Conservation (phyloP, 352 stramenopile species). For the Pythium phragmiticola region DNA sequence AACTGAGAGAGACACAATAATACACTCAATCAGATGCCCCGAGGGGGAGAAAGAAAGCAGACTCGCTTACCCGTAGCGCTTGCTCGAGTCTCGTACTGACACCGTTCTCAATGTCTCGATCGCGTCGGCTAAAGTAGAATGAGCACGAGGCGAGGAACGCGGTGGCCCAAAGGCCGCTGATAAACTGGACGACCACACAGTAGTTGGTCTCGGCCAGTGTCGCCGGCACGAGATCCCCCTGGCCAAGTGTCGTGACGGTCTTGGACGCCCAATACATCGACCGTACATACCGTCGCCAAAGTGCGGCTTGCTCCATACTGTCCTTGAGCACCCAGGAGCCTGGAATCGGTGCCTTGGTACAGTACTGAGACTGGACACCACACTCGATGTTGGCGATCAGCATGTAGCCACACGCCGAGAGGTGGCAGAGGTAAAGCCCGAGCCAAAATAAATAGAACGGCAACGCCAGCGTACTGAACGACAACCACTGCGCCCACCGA, state of each 20-base stretch:
- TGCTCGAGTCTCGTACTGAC: conserved; percentile 57
- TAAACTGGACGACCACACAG: conserved; percentile 59
- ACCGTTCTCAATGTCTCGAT: conserved; percentile 51
- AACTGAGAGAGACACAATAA: conserved; percentile 32
- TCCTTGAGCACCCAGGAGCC: conserved; percentile 63
- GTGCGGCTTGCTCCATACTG: conserved; percentile 41
- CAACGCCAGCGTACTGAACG: conserved; percentile 39
- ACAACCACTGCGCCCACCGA: conserved; percentile 23
- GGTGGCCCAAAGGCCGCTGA: conserved; percentile 65
- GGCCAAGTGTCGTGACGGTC: conserved; percentile 63
- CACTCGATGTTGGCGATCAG: conserved; percentile 40
- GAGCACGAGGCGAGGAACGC: conserved; percentile 54
- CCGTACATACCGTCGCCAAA: conserved; percentile 48
- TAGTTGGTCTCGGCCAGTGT: conserved; percentile 59
- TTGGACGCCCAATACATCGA: conserved; percentile 74
- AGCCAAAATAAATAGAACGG: conserved; percentile 39
- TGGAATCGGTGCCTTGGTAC: conserved; percentile 26
- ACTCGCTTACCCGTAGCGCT: conserved; percentile 28
- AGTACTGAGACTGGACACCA: conserved; percentile 14
- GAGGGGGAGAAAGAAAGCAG: too few species aligned
- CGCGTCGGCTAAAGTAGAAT: conserved; percentile 67
- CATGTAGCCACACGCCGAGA: conserved; percentile 60
- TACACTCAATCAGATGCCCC: too few species aligned
- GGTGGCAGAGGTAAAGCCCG: conserved; percentile 61
- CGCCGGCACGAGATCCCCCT: conserved; percentile 63